Conservation (phyloP, 1,284 basidiomycete genomes). For the Heterobasidion parviporum region DNA sequence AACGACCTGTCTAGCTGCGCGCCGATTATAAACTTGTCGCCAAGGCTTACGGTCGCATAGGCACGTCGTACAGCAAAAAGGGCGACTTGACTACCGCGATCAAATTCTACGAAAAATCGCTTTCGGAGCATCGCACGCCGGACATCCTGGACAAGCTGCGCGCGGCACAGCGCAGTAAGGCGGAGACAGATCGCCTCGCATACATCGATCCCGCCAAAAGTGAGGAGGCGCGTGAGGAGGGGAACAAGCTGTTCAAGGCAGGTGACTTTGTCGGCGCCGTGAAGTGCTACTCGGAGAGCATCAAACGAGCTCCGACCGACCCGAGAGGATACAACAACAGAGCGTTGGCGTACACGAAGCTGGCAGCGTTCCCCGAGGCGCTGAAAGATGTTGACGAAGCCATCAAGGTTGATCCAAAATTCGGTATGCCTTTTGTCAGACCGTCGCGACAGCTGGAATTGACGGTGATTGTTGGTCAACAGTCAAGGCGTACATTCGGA, state of each 20-base stretch:
- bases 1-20: slow-evolving; percentile 41
- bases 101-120: slow-evolving; percentile 86
- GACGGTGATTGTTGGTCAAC: neutral
- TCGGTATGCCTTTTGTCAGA: slow-evolving; percentile 41
- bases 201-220: slow-evolving; percentile 90
- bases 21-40: slow-evolving; percentile 78
- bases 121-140: slow-evolving; percentile 96
- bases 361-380: slow-evolving; percentile 90
- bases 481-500: slow-evolving; percentile 97
- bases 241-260: slow-evolving; percentile 87
- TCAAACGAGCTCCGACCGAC: slow-evolving; percentile 91
- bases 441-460: neutral
- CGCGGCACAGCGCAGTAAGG: slow-evolving; percentile 73
- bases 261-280: slow-evolving; percentile 92
- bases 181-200: slow-evolving; percentile 71
- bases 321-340: slow-evolving; percentile 96
- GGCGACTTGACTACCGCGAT: slow-evolving; percentile 74
- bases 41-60: slow-evolving; percentile 87
- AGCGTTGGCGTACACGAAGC: slow-evolving; percentile 94
- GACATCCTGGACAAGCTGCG: slow-evolving; percentile 90
- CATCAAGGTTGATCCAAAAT: slow-evolving; percentile 85
- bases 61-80: slow-evolving; percentile 80
- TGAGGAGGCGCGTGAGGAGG: slow-evolving; percentile 82
- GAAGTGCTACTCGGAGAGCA: slow-evolving; percentile 90
- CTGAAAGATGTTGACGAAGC: slow-evolving; percentile 94